Percentiles rank a stretch among this genome's conserved stretches.
Evolutionary conservation across 2,329 filamentous ascomycete genomes (phyloP).

Genomic region (Colletotrichum brevisporum): DNA sequence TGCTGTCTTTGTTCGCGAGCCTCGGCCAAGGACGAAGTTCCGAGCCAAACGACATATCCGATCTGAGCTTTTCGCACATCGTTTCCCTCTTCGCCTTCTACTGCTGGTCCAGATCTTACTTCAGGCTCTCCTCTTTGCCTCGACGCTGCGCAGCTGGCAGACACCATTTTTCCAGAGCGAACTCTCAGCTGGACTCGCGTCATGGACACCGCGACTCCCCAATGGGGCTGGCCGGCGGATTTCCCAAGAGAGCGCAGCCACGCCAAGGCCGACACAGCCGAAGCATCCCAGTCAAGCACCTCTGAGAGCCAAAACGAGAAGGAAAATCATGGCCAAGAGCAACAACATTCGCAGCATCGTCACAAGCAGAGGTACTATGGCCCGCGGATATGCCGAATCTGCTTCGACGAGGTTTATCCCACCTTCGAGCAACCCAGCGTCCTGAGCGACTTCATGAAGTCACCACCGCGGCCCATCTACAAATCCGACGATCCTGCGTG

Average conservation of each 20-base stretch:
- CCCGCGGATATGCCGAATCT: slow-evolving; percentile 88
- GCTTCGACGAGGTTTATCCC: slow-evolving; percentile 77
- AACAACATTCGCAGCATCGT: slow-evolving; percentile 14
- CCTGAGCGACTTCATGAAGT: slow-evolving; percentile 36
- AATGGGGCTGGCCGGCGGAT: slow-evolving; percentile 35
- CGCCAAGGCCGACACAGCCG: slow-evolving; percentile 17
- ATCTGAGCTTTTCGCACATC: slow-evolving; percentile 7
- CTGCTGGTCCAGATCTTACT: background rate
- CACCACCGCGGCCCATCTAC: slow-evolving; percentile 65
- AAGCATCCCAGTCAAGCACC: background rate
- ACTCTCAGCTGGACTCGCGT: background rate
- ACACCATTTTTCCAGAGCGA: background rate
- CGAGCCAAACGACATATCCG: slow-evolving; percentile 8
- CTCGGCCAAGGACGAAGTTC: slow-evolving; percentile 18
- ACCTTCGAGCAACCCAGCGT: slow-evolving; percentile 54
- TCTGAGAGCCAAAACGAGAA: slow-evolving; percentile 6
- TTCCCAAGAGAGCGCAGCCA: slow-evolving; percentile 11
- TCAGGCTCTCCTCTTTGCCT: background rate
- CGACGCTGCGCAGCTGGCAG: background rate
- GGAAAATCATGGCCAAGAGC: background rate
- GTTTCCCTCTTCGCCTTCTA: background rate
- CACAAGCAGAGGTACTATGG: slow-evolving; percentile 67
- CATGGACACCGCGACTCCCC: slow-evolving; percentile 32
- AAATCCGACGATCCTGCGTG: slow-evolving; percentile 80
- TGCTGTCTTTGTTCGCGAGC: slow-evolving; percentile 19